Conservation (phyloP, 1,284 basidiomycete species). For the Marasmius oreades region DNA sequence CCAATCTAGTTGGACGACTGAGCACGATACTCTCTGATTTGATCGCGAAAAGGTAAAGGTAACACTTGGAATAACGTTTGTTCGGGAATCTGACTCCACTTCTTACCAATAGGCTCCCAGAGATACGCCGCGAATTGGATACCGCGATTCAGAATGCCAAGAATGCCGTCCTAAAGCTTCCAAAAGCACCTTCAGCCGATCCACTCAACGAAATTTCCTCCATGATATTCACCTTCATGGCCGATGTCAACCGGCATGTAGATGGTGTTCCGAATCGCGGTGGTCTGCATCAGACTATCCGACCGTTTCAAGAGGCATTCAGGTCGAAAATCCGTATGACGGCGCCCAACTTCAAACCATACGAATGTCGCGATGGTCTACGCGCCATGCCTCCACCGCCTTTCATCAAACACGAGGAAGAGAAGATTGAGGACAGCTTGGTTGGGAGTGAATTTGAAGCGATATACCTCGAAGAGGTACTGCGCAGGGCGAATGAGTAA, state of each 20-base stretch:
- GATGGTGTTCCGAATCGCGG: conserved; percentile 34
- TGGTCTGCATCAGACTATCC: conserved; percentile 38
- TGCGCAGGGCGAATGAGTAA: conserved; percentile 44
- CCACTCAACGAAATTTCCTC: conserved; percentile 18
- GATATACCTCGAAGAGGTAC: conserved; percentile 59
- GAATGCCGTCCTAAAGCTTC: conserved; percentile 26
- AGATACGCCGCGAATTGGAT: conserved; percentile 36
- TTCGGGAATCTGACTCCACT: no score
- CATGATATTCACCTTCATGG: conserved; percentile 23
- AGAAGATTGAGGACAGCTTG: neutral
- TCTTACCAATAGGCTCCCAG: conserved; percentile 39
- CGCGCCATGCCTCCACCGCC: neutral
- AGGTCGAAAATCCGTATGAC: conserved; percentile 31
- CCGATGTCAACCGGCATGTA: conserved; percentile 22
- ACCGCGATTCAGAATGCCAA: conserved; percentile 29
- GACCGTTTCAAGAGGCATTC: conserved; percentile 32
- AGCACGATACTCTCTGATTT: conserved; percentile 35
- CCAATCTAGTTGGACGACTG: conserved; percentile 35
- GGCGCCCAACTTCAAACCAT: conserved; percentile 34
- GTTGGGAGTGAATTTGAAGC: neutral
- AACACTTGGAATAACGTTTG: no score
- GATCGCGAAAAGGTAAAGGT: conserved; percentile 38
- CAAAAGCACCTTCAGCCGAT: conserved; percentile 35
- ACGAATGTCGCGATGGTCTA: conserved; percentile 2
- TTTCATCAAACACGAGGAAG: conserved; percentile 16